Evolutionary conservation across 768 basidiomycete species (phyloP).

Genomic region (Russula dissimulans): DNA sequence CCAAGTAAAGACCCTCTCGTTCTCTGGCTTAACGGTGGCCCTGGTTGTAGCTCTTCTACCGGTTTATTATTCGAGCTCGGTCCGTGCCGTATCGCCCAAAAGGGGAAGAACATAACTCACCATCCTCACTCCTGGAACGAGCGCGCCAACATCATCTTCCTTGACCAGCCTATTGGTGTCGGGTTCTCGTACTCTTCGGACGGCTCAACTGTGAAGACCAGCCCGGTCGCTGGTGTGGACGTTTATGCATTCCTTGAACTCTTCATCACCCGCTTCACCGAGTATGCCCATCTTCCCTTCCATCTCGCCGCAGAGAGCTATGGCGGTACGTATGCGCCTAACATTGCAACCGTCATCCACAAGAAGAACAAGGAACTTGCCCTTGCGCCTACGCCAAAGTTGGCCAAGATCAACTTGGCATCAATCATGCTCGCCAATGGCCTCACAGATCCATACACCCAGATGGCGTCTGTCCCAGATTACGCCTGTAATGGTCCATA

Average conservation of each 20-base stretch:
- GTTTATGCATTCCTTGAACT: slow-evolving; percentile 80
- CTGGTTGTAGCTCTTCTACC: slow-evolving; percentile 29
- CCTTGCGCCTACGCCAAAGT: slow-evolving; percentile 33
- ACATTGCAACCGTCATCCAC: slow-evolving; percentile 78
- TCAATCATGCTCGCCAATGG: slow-evolving; percentile 86
- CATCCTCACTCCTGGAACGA: slow-evolving; percentile 86
- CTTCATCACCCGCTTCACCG: slow-evolving; percentile 65
- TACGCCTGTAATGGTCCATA: slow-evolving; percentile 78
- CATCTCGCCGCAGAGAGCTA: slow-evolving; percentile 79
- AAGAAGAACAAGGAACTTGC: slow-evolving; percentile 59
- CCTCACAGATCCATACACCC: slow-evolving; percentile 71
- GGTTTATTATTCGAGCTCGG: slow-evolving; percentile 20
- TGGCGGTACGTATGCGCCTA: slow-evolving; percentile 64
- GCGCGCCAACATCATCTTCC: slow-evolving; percentile 68
- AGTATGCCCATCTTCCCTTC: slow-evolving; percentile 64
- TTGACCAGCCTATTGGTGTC: slow-evolving; percentile 77
- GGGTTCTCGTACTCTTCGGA: slow-evolving; percentile 83
- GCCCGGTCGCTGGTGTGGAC: slow-evolving; percentile 81
- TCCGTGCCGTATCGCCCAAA: slow-evolving; percentile 15
- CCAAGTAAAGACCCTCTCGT: slow-evolving; percentile 76
- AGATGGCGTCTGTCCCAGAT: slow-evolving; percentile 75
- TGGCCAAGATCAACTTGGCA: slow-evolving; percentile 69
- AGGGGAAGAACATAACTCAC: slow-evolving; percentile 49
- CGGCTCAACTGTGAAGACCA: slow-evolving; percentile 64
- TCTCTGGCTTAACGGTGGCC: slow-evolving; percentile 83